A percentile compares a stretch with the other conserved stretches of the same genome.
These are phyloP conservation scores for Leptodermis oblonga DNA, from an alignment of 257 asterid species.

Conservation along the genomic window DNA sequence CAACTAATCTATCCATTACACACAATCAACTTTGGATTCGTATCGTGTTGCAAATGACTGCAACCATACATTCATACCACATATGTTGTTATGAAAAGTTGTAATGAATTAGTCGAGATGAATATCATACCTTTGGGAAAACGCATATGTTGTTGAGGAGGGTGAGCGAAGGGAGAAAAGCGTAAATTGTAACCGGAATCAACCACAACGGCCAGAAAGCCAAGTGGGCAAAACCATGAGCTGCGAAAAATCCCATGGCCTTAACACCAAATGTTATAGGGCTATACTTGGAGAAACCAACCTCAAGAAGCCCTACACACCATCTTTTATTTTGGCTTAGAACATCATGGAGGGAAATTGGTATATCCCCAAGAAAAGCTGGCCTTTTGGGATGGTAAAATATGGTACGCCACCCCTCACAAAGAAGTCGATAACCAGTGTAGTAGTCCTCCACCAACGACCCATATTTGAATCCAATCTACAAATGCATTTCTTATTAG, in stretches of 20 bases:
- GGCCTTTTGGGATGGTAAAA: slow-evolving; percentile 60
- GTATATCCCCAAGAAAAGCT: slow-evolving; percentile 65
- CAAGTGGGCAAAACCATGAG: slow-evolving; percentile 44
- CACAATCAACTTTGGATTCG: too few species aligned
- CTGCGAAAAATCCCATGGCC: slow-evolving; percentile 46
- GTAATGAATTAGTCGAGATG: neutral
- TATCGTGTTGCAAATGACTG: too few species aligned
- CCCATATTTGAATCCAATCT: slow-evolving; percentile 80
- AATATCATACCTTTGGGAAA: slow-evolving; percentile 64
- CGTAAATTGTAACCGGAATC: slow-evolving; percentile 48
- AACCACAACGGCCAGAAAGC: slow-evolving; percentile 70
- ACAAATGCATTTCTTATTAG: too few species aligned
- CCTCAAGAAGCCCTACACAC: slow-evolving; percentile 72
- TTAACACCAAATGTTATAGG: slow-evolving; percentile 49
- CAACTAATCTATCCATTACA: too few species aligned
- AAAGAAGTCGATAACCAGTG: slow-evolving; percentile 54
- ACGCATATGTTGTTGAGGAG: slow-evolving; percentile 44
- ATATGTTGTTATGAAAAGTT: too few species aligned
- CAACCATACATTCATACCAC: too few species aligned
- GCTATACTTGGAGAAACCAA: slow-evolving; percentile 47
- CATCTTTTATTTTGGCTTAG: slow-evolving; percentile 61
- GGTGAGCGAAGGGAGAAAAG: slow-evolving; percentile 53
- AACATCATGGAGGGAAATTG: slow-evolving; percentile 50
- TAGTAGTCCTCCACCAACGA: slow-evolving; percentile 73
- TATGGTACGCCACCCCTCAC: slow-evolving; percentile 79